Percentiles rank a stretch among this genome's conserved stretches.
phyloP scores from a whole-genome alignment of 768 basidiomycete species.

The Macrolepiota fuliginosa region DNA sequence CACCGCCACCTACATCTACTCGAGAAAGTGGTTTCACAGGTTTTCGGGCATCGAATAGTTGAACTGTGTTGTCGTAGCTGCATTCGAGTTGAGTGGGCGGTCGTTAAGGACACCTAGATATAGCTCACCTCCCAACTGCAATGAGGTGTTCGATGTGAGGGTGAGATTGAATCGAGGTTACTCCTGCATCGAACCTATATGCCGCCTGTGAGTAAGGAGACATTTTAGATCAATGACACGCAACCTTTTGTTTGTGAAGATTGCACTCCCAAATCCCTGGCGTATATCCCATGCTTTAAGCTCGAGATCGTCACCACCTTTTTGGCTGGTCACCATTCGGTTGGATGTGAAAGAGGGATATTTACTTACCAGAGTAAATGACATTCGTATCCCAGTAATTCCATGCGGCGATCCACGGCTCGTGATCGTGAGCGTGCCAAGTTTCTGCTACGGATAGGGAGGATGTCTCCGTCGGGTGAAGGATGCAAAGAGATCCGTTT shows the following conservation, averaged over 20 bases:
- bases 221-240: not conserved
- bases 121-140: slow-evolving; percentile 83
- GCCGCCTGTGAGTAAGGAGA: not conserved
- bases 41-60: slow-evolving; percentile 80
- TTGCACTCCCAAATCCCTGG: slow-evolving; percentile 53
- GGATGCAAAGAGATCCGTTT: slow-evolving; percentile 67
- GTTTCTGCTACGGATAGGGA: slow-evolving; percentile 45
- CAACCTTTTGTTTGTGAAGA: slow-evolving; percentile 73
- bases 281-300: slow-evolving; percentile 92
- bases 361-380: slow-evolving; percentile 85
- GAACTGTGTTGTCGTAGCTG: slow-evolving; percentile 83
- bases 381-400: slow-evolving; percentile 80
- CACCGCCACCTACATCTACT: slow-evolving; percentile 83
- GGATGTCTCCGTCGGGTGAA: slow-evolving; percentile 44
- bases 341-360: not conserved
- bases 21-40: slow-evolving; percentile 52
- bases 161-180: slow-evolving; percentile 87
- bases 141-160: slow-evolving; percentile 77
- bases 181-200: slow-evolving; percentile 86
- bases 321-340: not conserved
- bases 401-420: slow-evolving; percentile 94
- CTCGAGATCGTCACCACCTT: slow-evolving; percentile 91
- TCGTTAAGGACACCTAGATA: not conserved
- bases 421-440: slow-evolving; percentile 91
- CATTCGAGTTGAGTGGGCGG: not conserved